These are phyloP conservation scores for Trichoderma semiorbis DNA, from an alignment of 2,329 filamentous ascomycete species.

Conservation along the genomic window DNA sequence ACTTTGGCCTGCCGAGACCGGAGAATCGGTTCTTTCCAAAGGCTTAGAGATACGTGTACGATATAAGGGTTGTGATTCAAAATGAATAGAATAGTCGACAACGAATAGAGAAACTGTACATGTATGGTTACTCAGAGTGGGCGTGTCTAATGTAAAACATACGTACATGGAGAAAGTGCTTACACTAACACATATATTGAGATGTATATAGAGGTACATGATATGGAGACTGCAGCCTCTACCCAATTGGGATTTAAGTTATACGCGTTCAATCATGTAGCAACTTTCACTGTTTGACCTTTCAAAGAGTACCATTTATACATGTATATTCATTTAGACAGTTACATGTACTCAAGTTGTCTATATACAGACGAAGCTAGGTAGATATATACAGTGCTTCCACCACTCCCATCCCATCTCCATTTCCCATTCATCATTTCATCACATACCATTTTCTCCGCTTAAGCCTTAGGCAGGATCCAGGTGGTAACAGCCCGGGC, in stretches of 20 bases:
- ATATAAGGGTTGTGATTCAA: not conserved
- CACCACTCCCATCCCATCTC: not conserved
- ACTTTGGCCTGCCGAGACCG: conserved; percentile 50
- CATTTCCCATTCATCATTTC: not conserved
- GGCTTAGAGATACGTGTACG: not conserved
- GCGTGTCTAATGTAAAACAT: not conserved
- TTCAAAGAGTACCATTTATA: not conserved
- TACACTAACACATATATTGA: not conserved
- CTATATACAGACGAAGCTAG: not conserved
- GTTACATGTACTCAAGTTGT: not conserved
- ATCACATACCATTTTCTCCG: not conserved
- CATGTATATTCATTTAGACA: not conserved
- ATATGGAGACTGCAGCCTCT: not conserved
- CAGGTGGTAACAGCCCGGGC: conserved; percentile 38
- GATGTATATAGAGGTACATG: not conserved
- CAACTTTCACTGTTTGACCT: not conserved
- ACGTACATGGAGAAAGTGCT: not conserved
- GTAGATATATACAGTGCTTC: conserved; percentile 1
- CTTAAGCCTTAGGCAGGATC: conserved; percentile 33
- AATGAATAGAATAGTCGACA: not conserved
- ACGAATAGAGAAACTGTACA: not conserved
- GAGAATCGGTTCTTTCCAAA: conserved; percentile 35
- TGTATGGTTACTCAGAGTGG: not conserved
- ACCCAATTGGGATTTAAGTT: not conserved
- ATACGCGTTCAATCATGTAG: not conserved